Base-by-base conservation (phyloP, 225 moss, liverwort and hornwort species). In the Straminergon stramineum region DNA sequence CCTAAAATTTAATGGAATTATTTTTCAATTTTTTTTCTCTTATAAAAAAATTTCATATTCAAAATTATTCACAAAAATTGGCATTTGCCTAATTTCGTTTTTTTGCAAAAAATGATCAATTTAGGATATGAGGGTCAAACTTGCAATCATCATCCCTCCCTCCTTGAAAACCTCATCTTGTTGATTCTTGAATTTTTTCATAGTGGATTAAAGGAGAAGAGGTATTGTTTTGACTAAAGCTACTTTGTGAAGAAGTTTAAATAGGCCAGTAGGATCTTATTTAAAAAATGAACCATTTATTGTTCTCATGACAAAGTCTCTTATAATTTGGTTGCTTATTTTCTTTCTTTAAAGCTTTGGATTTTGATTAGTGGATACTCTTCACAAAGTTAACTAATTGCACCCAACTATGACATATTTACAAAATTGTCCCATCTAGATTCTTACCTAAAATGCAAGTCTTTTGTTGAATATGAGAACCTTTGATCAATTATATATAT, bases 41-140 rank as follows among this genome's bases (percentile, higher is more conserved):
- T 15, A 3, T 41, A 14, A 71, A 41, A 23, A 15, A 8, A 5
- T 15, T n/a, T n/a, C n/a, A n/a, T n/a, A n/a, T n/a, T n/a, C n/a
- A n/a, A n/a, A 24, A 71, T 8, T 15, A 69, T 23, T 71, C 0
- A 71, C 8, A 24, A 41, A 14, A 26, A 70, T 35, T 1, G 2
- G 4, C 24, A 39, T 70, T 39, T 2, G 7, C 0, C 14, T 70
- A 14, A 13, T 70, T 41, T 8, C 1, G 2, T 26, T 13, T 41
- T 41, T 24, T 70, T 21, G 7, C 13, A 15, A 15, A 41, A 71
- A 41, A 41, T 8, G 5, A 15, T 71, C 26, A 41, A 71, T 26
- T 71, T 2, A 26, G 0, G 26, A 37, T 43, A 71, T 17, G 5
- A 10, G 1, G 15, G 6, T 43, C 0, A 1, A 73, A 27, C 27